Percentiles rank a stretch among this genome's conserved stretches.
Evolutionary conservation across 805 yeast genomes (phyloP).

Genomic region (Wickerhamomyces chaumierensis): DNA sequence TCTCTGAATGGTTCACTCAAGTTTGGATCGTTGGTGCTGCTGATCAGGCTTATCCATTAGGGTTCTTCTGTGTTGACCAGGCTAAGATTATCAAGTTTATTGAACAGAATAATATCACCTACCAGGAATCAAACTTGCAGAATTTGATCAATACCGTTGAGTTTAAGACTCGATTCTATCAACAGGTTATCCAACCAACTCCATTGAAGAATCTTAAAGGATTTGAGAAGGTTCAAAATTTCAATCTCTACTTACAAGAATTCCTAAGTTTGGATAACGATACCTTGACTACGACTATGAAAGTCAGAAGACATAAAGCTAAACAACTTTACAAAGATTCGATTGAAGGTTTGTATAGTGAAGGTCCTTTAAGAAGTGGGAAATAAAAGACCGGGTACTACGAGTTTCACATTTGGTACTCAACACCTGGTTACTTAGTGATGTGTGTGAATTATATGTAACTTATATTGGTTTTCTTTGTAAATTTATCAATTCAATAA

Average conservation of each 20-base stretch:
- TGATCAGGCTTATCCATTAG: slow-evolving; percentile 36
- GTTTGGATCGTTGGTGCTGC: slow-evolving; percentile 49
- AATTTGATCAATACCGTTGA: slow-evolving; percentile 1
- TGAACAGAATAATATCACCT: neutral
- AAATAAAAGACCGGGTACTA: too few species aligned
- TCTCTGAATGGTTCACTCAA: slow-evolving; percentile 31
- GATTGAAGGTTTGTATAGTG: slow-evolving; percentile 34
- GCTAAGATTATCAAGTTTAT: slow-evolving; percentile 12
- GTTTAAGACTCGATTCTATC: slow-evolving; percentile 1
- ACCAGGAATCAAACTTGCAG: slow-evolving; percentile 1
- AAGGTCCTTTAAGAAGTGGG: slow-evolving; percentile 31
- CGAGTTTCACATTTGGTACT: too few species aligned
- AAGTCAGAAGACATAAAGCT: slow-evolving; percentile 40
- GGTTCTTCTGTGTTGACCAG: slow-evolving; percentile 42
- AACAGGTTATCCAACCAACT: neutral
- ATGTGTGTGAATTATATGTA: too few species aligned
- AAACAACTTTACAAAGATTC: slow-evolving; percentile 29
- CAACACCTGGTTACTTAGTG: too few species aligned
- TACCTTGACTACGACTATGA: slow-evolving; percentile 55
- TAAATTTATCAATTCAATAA: too few species aligned
- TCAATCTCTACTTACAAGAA: slow-evolving; percentile 35
- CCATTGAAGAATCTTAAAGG: slow-evolving; percentile 30
- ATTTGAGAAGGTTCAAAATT: slow-evolving; percentile 50
- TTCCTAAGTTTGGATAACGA: slow-evolving; percentile 50
- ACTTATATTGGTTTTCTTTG: too few species aligned